Base-by-base conservation (phyloP, 2,329 filamentous ascomycete genomes). In the Teratosphaeria nubilosa region DNA sequence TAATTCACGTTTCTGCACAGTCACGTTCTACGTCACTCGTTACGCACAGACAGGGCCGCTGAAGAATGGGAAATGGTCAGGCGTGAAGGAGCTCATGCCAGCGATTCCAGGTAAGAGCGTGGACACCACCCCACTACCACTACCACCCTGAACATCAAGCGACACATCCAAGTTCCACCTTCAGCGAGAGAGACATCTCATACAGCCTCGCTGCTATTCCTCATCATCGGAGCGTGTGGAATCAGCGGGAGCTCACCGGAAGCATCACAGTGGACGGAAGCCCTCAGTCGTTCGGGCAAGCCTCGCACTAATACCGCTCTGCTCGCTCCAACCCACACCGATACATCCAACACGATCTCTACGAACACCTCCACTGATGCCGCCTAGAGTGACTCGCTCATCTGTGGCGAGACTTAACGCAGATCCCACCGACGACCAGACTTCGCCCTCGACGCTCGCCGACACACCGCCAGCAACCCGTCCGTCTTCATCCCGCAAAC, bases 351-450 rank as follows among this genome's bases (percentile, higher is more conserved):
- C 14, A 34, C 51, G 16, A 27, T 11, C 20, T 20, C 41, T 48
- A 20, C 41, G 41, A 48, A 22, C 24, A 53, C 25, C 24, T 53
- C 30, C 51, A 65, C 89, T 92, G 86, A 96, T 96, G 91, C 90
- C 89, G 84, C 80, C 86, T 83, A 96, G 91, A 89, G 86, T 94
- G 71, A 96, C 92, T 81, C 90, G 92, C 80, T 94, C 91, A 51
- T 61, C 63, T 57, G 58, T 59, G 50, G 56, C 59, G 59, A 63
- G 57, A 56, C 53, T 60, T 73, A 64, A 69, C 67, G 60, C 62
- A 60, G 60, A 61, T 30, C 58, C 70, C 67, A 64, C 70, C 63
- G 64, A 68, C 65, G 61, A 68, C 55, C 64, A 69, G 58, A 58
- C 52, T 32, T 62, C 58, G 53, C 58, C 66, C 74, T 68, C 68